phyloP scores from a whole-genome alignment of 108 stramenopile genomes.

The Skeletonema costatum region DNA sequence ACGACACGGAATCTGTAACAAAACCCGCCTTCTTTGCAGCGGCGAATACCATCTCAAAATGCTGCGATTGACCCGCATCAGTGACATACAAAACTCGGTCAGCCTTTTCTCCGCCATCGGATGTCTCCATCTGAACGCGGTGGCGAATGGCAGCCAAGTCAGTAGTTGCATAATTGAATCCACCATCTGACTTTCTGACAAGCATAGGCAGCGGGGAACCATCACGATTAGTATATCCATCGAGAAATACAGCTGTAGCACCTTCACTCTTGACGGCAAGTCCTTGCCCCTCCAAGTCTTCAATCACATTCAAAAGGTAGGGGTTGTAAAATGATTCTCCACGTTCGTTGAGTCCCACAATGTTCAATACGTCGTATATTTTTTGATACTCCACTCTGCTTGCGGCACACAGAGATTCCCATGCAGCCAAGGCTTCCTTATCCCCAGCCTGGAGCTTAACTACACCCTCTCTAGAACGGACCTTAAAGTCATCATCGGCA shows the following conservation, averaged over 20 bases:
- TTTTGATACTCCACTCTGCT: conserved; percentile 85
- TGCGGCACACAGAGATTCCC: conserved; percentile 88
- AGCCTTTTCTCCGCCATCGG: conserved; percentile 79
- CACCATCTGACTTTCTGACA: conserved; percentile 96
- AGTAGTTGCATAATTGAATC: conserved; percentile 98
- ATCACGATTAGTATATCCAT: conserved; percentile 84
- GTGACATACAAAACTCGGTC: conserved; percentile 93
- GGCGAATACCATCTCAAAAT: conserved; percentile 95
- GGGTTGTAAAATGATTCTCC: conserved; percentile 99
- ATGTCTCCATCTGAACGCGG: conserved; percentile 59
- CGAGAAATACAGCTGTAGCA: conserved; percentile 85
- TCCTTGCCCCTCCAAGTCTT: conserved; percentile 76
- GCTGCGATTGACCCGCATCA: conserved; percentile 95
- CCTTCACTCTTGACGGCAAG: conserved; percentile 88
- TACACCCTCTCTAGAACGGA: conserved; percentile 87
- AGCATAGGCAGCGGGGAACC: conserved; percentile 89
- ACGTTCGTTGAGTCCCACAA: conserved; percentile 71
- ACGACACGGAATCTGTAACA: conserved; percentile 56
- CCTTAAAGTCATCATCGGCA: conserved; percentile 90
- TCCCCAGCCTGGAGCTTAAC: conserved; percentile 96
- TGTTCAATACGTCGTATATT: conserved; percentile 83
- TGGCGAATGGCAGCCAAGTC: conserved; percentile 97
- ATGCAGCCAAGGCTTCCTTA: conserved; percentile 85
- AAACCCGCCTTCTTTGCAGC: conserved; percentile 87
- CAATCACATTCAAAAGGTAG: conserved; percentile 78